Evolutionary conservation across 1,139 yeast species (phyloP).

Genomic region (Wickerhamomyces sp.): DNA sequence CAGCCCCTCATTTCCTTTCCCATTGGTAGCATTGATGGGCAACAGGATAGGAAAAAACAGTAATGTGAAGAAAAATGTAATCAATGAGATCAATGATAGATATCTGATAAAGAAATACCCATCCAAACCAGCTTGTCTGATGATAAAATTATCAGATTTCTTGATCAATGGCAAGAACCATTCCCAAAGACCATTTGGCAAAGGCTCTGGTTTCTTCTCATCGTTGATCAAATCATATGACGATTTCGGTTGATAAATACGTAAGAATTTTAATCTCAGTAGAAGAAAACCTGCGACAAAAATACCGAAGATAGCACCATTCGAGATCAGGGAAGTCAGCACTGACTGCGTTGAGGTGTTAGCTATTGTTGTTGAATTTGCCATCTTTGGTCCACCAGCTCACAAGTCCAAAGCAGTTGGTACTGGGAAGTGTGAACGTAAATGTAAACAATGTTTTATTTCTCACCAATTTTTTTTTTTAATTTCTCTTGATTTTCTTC

Average conservation of each 20-base stretch:
- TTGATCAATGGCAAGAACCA: constrained; percentile 56
- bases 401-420: no score
- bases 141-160: constrained; percentile 58
- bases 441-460: no score
- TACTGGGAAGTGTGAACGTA: no score
- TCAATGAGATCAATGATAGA: constrained; percentile 50
- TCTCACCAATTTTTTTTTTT: no score
- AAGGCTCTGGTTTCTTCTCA: constrained; percentile 56
- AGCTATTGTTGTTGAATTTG: constrained; percentile 14
- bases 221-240: constrained; percentile 53
- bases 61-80: constrained; percentile 55
- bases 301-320: constrained; percentile 47
- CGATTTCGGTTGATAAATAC: constrained; percentile 69
- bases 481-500: no score
- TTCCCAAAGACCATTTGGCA: constrained; percentile 57
- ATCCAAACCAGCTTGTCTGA: constrained; percentile 72
- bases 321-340: constrained; percentile 52
- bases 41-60: constrained; percentile 54
- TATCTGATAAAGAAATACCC: constrained; percentile 85
- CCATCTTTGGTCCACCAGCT: constrained; percentile 2
- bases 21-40: constrained; percentile 62
- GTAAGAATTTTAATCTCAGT: constrained; percentile 47
- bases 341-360: constrained; percentile 61
- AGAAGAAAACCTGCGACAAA: constrained; percentile 51
- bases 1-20: constrained; percentile 55